Conservation (phyloP, 192 early-diverging fungal species). For the Jimgerdemannia flammicorona region DNA sequence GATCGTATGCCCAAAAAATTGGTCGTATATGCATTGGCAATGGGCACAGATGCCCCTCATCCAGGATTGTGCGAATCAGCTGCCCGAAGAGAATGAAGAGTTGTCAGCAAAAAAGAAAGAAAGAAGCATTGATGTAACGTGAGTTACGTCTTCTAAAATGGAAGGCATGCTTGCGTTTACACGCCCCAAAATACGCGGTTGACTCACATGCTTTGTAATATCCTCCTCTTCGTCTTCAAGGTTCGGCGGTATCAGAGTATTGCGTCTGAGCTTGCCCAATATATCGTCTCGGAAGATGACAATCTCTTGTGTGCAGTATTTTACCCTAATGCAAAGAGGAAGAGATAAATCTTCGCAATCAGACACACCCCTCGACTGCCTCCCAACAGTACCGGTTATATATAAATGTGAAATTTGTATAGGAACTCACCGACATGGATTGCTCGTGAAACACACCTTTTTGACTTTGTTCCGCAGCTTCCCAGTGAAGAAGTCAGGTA, state of each 20-base stretch:
- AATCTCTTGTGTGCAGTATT: constrained; percentile 89
- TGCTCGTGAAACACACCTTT: constrained; percentile 66
- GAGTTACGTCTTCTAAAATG: not conserved
- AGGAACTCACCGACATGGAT: constrained; percentile 69
- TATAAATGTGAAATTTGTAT: not conserved
- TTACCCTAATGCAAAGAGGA: constrained; percentile 51
- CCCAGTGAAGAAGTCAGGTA: constrained; percentile 69
- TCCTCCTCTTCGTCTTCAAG: constrained; percentile 6
- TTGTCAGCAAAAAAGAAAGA: not conserved
- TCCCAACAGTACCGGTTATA: not conserved
- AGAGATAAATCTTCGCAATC: not conserved
- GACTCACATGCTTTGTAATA: constrained; percentile 20
- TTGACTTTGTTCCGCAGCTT: constrained; percentile 55
- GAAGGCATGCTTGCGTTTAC: not conserved
- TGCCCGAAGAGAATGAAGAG: constrained; percentile 16
- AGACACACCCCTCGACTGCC: constrained; percentile 1
- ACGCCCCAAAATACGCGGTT: not conserved
- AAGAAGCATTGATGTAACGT: not conserved
- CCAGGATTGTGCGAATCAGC: constrained; percentile 78
- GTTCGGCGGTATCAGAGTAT: constrained; percentile 36
- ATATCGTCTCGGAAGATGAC: constrained; percentile 88
- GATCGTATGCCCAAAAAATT: constrained; percentile 77
- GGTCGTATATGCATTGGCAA: constrained; percentile 74
- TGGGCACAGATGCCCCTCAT: constrained; percentile 83
- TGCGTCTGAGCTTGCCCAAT: constrained; percentile 68